A percentile compares a stretch with the other conserved stretches of the same genome.
Conservation (phyloP, 257 asterid genomes). For the Fraxinus excelsior region DNA sequence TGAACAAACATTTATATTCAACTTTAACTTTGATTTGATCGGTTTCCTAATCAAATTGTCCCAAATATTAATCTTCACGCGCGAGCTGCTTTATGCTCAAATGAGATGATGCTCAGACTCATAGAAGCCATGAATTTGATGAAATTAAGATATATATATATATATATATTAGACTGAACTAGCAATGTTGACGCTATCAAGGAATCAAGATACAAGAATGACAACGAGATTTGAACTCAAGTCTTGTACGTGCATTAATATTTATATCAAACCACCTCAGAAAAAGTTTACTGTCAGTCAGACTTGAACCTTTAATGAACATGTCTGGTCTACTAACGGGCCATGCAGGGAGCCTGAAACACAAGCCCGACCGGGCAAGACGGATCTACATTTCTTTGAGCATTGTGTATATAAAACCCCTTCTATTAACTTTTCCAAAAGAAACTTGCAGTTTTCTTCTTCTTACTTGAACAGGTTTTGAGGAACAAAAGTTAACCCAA, state of each 20-base stretch:
- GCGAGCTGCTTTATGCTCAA: neutral
- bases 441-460: constrained; percentile 8
- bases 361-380: neutral
- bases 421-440: constrained; percentile 34
- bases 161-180: no score
- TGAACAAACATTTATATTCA: neutral
- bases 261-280: no score
- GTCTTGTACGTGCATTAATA: no score
- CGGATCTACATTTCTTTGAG: neutral
- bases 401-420: constrained; percentile 10
- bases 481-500: constrained; percentile 35
- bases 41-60: constrained; percentile 2
- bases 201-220: no score
- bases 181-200: no score
- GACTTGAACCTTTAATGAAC: neutral
- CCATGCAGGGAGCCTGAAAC: neutral
- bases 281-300: no score
- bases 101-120: no score
- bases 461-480: constrained; percentile 27
- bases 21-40: neutral
- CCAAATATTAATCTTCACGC: neutral
- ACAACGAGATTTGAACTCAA: no score
- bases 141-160: no score
- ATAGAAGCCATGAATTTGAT: no score
- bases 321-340: neutral